These are phyloP conservation scores for Xanthoconium purpureum DNA, from an alignment of 768 basidiomycete species.

Conservation along the genomic window DNA sequence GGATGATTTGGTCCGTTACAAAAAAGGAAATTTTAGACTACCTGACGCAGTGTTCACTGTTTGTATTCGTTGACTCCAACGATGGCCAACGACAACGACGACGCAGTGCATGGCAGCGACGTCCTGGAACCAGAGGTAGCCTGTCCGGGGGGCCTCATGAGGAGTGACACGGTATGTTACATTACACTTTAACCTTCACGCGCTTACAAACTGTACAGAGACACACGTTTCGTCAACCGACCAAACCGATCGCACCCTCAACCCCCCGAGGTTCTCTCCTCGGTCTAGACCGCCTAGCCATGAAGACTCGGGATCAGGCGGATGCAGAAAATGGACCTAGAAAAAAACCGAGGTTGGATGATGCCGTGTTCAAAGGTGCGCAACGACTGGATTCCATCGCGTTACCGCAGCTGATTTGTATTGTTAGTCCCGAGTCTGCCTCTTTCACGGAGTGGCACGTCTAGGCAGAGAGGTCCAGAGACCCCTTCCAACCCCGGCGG, in stretches of 20 bases:
- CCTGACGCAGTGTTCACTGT: no score
- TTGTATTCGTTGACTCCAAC: neutral
- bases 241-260: conserved; percentile 68
- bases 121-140: conserved; percentile 76
- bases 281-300: conserved; percentile 84
- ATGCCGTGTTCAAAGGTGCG: conserved; percentile 84
- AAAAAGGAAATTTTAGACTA: no score
- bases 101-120: conserved; percentile 65
- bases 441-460: conserved; percentile 48
- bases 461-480: conserved; percentile 77
- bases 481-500: conserved; percentile 94
- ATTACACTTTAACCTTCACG: neutral
- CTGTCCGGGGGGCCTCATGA: conserved; percentile 76
- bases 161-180: conserved; percentile 56
- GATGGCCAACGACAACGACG: neutral
- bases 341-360: conserved; percentile 60
- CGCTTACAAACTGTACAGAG: conserved; percentile 40
- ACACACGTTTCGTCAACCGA: conserved; percentile 79
- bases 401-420: neutral
- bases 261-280: conserved; percentile 78
- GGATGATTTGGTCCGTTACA: no score
- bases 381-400: neutral
- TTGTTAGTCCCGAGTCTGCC: conserved; percentile 75
- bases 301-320: conserved; percentile 75
- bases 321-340: conserved; percentile 44